Percentiles rank a stretch among this genome's conserved stretches.
Evolutionary conservation across 2,329 filamentous ascomycete species (phyloP).

Genomic region (Hypoxylon sp.): DNA sequence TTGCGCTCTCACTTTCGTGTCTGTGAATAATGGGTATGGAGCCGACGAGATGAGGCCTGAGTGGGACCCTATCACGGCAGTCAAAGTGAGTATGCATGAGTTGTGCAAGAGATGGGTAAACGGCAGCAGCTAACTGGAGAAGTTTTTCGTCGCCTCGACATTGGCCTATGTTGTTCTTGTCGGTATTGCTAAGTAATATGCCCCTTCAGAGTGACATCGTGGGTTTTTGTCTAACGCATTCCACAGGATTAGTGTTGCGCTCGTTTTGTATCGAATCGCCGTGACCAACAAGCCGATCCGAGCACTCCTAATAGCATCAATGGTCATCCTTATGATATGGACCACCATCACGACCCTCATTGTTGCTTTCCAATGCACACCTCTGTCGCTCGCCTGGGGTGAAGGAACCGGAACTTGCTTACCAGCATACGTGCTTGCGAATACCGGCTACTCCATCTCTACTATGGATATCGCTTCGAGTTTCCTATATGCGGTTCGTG

Average conservation of each 20-base stretch:
- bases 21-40: conserved; percentile 8
- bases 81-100: conserved; percentile 8
- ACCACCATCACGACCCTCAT: conserved; percentile 9
- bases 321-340: conserved; percentile 7
- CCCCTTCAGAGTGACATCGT: too few species aligned
- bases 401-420: conserved; percentile 12
- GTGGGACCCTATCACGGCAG: conserved; percentile 9
- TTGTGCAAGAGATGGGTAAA: too few species aligned
- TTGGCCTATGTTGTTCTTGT: conserved; percentile 16
- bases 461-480: conserved; percentile 13
- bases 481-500: conserved; percentile 14
- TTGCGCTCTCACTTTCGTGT: conserved; percentile 11
- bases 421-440: conserved; percentile 12
- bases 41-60: conserved; percentile 2
- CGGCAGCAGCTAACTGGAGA: too few species aligned
- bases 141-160: conserved; percentile 15
- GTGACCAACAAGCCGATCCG: conserved; percentile 13
- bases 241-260: conserved; percentile 14
- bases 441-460: conserved; percentile 10
- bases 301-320: conserved; percentile 2
- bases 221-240: too few species aligned
- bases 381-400: conserved; percentile 10
- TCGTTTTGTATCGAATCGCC: conserved; percentile 16
- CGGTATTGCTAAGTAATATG: conserved; percentile 10
- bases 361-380: conserved; percentile 12